A percentile compares a stretch with the other conserved stretches of the same genome.
phyloP scores from a whole-genome alignment of 176 grass and related monocot species.

The Musa beccarii region DNA sequence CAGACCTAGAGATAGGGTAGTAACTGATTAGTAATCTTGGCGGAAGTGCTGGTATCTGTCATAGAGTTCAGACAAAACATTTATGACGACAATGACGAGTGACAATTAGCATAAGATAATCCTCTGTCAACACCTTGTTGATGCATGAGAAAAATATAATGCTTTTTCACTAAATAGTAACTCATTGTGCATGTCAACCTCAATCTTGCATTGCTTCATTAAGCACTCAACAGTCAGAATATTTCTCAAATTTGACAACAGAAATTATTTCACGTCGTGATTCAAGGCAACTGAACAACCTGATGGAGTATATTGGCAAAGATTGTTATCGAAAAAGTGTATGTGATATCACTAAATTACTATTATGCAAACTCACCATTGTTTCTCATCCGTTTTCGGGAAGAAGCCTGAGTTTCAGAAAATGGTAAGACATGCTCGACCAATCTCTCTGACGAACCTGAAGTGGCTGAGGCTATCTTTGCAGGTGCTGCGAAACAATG shows the following conservation, averaged over 20 bases:
- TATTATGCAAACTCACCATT: conserved; percentile 27
- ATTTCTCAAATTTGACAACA: too few relatives aligned
- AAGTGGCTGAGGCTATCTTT: conserved; percentile 20
- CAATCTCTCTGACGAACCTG: conserved; percentile 18
- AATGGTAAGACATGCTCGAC: not conserved
- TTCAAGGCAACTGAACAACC: not conserved
- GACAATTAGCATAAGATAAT: too few relatives aligned
- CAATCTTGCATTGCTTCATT: too few relatives aligned
- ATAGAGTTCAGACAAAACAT: too few relatives aligned
- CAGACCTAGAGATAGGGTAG: conserved; percentile 21
- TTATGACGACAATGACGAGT: too few relatives aligned
- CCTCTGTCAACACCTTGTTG: too few relatives aligned
- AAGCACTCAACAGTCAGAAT: too few relatives aligned
- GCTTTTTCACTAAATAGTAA: too few relatives aligned
- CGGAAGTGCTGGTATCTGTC: not conserved
- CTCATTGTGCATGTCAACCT: too few relatives aligned
- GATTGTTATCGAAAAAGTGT: not conserved
- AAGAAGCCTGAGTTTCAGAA: conserved; percentile 31
- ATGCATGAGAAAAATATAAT: too few relatives aligned
- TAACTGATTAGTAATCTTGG: not conserved
- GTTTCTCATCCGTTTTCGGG: conserved; percentile 38
- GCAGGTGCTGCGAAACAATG: conserved; percentile 24
- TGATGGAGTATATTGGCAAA: too few relatives aligned
- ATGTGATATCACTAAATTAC: not conserved
- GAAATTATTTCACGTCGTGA: not conserved